phyloP scores from a whole-genome alignment of 768 basidiomycete genomes.

The Auricularia sp. region DNA sequence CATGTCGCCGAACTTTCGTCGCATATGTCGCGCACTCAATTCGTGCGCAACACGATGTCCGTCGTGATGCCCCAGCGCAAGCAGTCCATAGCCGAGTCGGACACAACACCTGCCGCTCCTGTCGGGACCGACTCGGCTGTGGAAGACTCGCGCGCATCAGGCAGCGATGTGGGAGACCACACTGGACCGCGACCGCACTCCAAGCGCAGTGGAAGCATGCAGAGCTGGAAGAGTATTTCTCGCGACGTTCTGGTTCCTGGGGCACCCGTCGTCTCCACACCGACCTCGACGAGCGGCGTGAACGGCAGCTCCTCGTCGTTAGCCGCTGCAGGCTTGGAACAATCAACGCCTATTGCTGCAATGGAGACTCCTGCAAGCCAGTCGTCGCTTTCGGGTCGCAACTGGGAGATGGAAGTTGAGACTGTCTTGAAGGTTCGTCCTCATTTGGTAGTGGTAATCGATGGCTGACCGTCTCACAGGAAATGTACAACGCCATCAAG shows the following conservation, averaged over 20 bases:
- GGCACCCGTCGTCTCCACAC: conserved; percentile 16
- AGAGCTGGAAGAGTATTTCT: conserved; percentile 75
- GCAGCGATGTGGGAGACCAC: background rate
- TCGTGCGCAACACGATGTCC: conserved; percentile 82
- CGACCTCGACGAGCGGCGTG: background rate
- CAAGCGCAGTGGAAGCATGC: conserved; percentile 74
- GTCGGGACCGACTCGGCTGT: background rate
- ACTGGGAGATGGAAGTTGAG: conserved; percentile 85
- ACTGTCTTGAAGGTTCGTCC: conserved; percentile 59
- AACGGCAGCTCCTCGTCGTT: background rate
- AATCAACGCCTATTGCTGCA: conserved; percentile 4
- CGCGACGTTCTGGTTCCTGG: conserved; percentile 40
- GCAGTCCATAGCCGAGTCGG: background rate
- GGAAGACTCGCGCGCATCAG: background rate
- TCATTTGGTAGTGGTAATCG: too few relatives aligned
- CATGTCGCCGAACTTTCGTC: conserved; percentile 84
- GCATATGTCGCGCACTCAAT: conserved; percentile 87
- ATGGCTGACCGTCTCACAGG: conserved; percentile 34
- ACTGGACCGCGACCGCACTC: conserved; percentile 26
- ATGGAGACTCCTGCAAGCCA: conserved; percentile 45
- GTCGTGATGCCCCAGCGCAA: conserved; percentile 75
- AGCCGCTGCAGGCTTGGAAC: background rate
- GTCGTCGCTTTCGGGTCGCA: conserved; percentile 33
- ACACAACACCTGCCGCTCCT: background rate
- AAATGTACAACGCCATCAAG: conserved; percentile 91